Evolutionary conservation across 257 asterid genomes (phyloP).

Genomic region (Plantago ovata): DNA sequence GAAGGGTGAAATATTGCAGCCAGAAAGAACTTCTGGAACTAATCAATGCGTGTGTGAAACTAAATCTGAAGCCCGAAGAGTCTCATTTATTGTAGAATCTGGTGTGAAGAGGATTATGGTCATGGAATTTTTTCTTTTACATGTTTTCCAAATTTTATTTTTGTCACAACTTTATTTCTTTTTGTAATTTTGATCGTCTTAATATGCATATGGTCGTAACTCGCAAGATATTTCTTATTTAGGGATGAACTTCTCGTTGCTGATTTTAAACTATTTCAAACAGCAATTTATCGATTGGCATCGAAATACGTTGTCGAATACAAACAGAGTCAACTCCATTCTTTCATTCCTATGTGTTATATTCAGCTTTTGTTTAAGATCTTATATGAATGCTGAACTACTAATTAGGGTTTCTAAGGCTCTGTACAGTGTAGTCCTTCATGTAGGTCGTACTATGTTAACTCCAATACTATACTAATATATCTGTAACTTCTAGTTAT

Average conservation of each 20-base stretch:
- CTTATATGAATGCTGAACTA: background rate
- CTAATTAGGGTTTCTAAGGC: background rate
- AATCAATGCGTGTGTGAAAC: too few relatives aligned
- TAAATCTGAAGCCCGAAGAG: too few relatives aligned
- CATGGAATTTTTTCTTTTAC: background rate
- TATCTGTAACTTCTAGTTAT: background rate
- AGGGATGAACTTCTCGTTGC: too few relatives aligned
- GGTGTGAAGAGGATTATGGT: too few relatives aligned
- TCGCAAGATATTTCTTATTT: too few relatives aligned
- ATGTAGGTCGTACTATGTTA: too few relatives aligned
- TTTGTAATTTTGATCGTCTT: background rate
- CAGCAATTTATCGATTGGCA: conserved; percentile 4
- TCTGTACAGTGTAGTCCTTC: too few relatives aligned
- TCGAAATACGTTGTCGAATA: background rate
- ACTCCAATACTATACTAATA: too few relatives aligned
- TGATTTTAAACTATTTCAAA: too few relatives aligned
- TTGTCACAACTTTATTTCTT: background rate
- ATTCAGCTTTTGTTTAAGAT: background rate
- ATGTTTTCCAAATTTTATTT: background rate
- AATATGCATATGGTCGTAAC: background rate
- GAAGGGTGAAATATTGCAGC: too few relatives aligned
- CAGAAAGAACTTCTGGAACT: too few relatives aligned
- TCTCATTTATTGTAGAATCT: too few relatives aligned
- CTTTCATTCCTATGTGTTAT: background rate
- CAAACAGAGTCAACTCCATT: conserved; percentile 7